These are phyloP conservation scores for Posidonia oceanica DNA, from an alignment of 116 monocot genomes.

Conservation along the genomic window DNA sequence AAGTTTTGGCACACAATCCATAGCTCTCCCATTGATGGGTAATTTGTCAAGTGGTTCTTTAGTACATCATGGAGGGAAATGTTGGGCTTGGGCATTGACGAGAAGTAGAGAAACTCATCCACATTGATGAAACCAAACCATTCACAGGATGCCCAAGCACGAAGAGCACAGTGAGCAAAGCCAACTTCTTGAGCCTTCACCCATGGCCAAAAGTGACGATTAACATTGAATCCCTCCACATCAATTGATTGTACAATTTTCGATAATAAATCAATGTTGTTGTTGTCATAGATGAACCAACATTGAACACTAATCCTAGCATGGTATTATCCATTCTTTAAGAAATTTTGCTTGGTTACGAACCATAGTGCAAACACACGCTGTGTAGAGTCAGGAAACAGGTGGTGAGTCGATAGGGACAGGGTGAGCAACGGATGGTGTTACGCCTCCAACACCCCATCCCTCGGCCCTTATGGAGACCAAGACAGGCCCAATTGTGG, in stretches of 20 bases:
- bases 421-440: conserved; percentile 57
- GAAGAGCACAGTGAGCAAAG: conserved; percentile 82
- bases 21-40: conserved; percentile 55
- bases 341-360: conserved; percentile 90
- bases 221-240: conserved; percentile 24
- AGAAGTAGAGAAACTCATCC: conserved; percentile 88
- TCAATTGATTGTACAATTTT: conserved; percentile 18
- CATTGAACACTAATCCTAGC: conserved; percentile 48
- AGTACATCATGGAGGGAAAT: conserved; percentile 36
- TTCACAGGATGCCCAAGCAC: conserved; percentile 42
- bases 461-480: conserved; percentile 58
- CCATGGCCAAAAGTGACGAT: conserved; percentile 73
- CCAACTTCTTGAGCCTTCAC: conserved; percentile 91
- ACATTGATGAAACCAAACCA: conserved; percentile 96
- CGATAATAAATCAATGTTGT: conserved; percentile 65
- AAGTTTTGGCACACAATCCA: conserved; percentile 71
- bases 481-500: conserved; percentile 12
- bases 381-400: conserved; percentile 16
- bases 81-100: conserved; percentile 3
- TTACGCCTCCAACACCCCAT: conserved; percentile 21
- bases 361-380: conserved; percentile 96
- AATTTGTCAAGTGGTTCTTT: conserved; percentile 32
- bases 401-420: conserved; percentile 8
- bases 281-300: conserved; percentile 96
- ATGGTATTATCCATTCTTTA: conserved; percentile 79